Evolutionary conservation across 805 yeast genomes (phyloP), one percentile per base, ranked within the genome.

Genomic region (Lipomyces mesembrius): DNA sequence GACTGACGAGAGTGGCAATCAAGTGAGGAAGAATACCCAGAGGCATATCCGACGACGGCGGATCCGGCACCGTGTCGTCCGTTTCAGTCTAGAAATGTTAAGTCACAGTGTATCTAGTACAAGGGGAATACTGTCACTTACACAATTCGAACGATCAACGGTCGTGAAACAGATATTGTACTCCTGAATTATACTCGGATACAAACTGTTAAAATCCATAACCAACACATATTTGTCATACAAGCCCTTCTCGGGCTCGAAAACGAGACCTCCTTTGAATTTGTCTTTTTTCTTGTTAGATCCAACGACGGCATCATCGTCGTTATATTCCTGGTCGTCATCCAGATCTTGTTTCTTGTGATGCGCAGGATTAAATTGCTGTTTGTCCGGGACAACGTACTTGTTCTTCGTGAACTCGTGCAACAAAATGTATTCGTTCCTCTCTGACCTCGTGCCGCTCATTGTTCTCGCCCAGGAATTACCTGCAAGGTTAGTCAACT

Each of bases 161-260:
- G 99, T 95, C 1, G 98, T 93, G 81, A 95, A 95, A 81, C 99
- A 95, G 72, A 95, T 95, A 77, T 95, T 95, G 78, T 85, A 95
- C 78, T 95, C 99, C 79, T 95, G 99, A 73, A 95, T 95, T 75
- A 95, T 94, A 69, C 97, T 91, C 9, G 99, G 99, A 76, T 95
- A 95, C 80, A 95, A 84, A 59, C 97, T 92, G 80, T 95, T 95
- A 88, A 95, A 95, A 80, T 95, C 99, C 98, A 95, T 93, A 27
- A 95, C 99, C 69, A 95, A 79, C 2, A 92, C 85, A 76, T 89
- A 91, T 71, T 91, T 89, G 75, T 91, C 92, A 76, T 94, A 97
- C 53, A 95, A 81, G 1, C 99, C 99, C 76, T 89, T 92, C 74
- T 91, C 97, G 0, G 99, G 99, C 71, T 95, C 99, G 78, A 95